Evolutionary conservation across 306 rosid genomes (phyloP).

Genomic region (Vigna unguiculata): DNA sequence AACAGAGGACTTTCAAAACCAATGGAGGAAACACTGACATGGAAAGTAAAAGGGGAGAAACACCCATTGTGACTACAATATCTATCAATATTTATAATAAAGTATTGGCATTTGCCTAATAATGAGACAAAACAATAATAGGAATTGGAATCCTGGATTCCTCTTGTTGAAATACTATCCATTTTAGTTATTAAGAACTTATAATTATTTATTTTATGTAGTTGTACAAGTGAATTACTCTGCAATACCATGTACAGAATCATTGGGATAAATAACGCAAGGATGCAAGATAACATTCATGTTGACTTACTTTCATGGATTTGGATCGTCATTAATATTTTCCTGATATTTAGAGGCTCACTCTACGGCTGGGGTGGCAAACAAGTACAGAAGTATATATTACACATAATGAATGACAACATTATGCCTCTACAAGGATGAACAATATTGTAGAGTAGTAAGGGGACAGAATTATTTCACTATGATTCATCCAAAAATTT

Average conservation of each 20-base stretch:
- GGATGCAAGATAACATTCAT: neutral
- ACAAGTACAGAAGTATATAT: neutral
- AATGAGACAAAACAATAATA: neutral
- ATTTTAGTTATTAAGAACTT: slow-evolving; percentile 1
- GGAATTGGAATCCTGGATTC: slow-evolving; percentile 7
- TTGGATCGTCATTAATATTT: neutral
- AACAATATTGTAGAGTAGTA: neutral
- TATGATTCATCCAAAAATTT: neutral
- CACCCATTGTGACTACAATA: neutral
- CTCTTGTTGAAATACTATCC: neutral
- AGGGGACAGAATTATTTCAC: neutral
- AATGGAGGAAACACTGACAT: neutral
- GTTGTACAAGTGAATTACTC: neutral
- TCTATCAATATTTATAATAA: neutral
- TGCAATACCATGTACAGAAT: neutral
- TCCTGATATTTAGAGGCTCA: neutral
- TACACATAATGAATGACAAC: neutral
- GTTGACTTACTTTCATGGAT: neutral
- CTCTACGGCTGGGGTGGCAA: neutral
- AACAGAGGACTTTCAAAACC: slow-evolving; percentile 6
- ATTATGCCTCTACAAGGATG: neutral
- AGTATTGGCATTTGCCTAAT: neutral
- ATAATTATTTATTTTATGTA: neutral
- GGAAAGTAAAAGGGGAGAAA: slow-evolving; percentile 21
- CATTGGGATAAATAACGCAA: neutral